phyloP scores from a whole-genome alignment of 228 moss, liverwort and hornwort genomes.

The Sphagnum magellanicum region DNA sequence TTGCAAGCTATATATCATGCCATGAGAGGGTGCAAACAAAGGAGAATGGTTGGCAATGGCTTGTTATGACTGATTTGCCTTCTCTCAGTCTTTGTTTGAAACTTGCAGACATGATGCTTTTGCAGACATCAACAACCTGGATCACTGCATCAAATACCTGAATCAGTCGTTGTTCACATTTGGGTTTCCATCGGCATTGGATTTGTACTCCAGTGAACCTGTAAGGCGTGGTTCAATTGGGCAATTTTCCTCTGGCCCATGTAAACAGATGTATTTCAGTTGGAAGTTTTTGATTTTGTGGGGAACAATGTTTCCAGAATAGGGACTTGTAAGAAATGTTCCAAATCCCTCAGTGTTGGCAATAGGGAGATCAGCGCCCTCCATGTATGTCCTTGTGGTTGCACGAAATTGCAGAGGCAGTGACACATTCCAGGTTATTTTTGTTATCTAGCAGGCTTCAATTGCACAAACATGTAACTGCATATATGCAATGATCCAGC shows the following conservation, averaged over 20 bases:
- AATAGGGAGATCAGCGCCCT: too few species aligned
- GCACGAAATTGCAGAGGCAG: not conserved
- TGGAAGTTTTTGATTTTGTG: too few species aligned
- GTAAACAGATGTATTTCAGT: too few species aligned
- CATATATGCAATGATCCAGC: conserved; percentile 88
- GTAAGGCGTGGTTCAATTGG: conserved; percentile 26
- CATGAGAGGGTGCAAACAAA: not conserved
- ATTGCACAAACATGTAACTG: conserved; percentile 86
- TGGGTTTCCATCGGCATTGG: conserved; percentile 72
- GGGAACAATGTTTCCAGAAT: too few species aligned
- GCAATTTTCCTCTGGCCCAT: too few species aligned
- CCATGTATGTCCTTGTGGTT: too few species aligned
- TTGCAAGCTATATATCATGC: not conserved
- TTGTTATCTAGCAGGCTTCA: conserved; percentile 34
- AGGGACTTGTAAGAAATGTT: too few species aligned
- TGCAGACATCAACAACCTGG: conserved; percentile 86
- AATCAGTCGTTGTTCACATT: conserved; percentile 80
- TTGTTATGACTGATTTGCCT: conserved; percentile 9
- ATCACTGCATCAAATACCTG: conserved; percentile 89
- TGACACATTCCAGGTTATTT: not conserved
- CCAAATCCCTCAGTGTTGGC: too few species aligned
- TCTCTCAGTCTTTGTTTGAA: conserved; percentile 3
- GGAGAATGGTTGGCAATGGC: not conserved
- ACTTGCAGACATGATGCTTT: conserved; percentile 68
- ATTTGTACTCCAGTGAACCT: conserved; percentile 79